Evolutionary conservation across 805 yeast species (phyloP), one percentile per base, ranked within the genome.

Genomic region (Candida dajiaensis): DNA sequence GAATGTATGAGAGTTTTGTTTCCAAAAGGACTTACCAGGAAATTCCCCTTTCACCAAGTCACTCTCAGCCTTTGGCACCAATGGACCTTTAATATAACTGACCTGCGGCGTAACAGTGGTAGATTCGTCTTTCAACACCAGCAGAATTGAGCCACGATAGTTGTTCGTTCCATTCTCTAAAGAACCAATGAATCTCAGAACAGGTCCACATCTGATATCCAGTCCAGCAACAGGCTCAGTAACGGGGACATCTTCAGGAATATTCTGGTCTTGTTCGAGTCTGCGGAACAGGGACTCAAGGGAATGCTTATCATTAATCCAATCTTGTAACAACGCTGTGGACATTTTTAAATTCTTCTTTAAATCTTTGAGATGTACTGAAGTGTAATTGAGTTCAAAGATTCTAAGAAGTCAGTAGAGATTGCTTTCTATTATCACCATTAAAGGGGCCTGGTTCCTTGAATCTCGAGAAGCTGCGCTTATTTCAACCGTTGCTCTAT

Each of bases 141-240:
- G 61, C 63, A 88, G 53, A 20, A 88, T 69, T 2, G 86, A 69
- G 3, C 84, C 97, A 23, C 89, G 65, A 68, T 89, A 90, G 38
- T 76, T 68, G 23, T 62, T 53, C 8, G 67, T 41, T 3, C 69
- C 67, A 13, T 72, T 66, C 52, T 85, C 89, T 39, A 71, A 66
- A 41, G 84, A 77, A 7, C 84, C 89, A 48, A 80, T 67, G 41
- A 83, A 75, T 47, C 94, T 71, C 42, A 90, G 65, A 26, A 83
- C 69, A 0, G 98, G 98, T 2, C 98, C 98, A 61, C 87, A 81
- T 42, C 72, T 67, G 19, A 82, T 69, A 36, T 75, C 72, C 2
- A 72, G 67, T 1, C 56, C 59, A 18, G 56, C 59, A 38, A 47
- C 44, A 9, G 54, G 53, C 16, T 46, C 45, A 19, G 39, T 20